Evolutionary conservation across 768 basidiomycete genomes (phyloP).

Genomic region (Pleurotus giganteus): DNA sequence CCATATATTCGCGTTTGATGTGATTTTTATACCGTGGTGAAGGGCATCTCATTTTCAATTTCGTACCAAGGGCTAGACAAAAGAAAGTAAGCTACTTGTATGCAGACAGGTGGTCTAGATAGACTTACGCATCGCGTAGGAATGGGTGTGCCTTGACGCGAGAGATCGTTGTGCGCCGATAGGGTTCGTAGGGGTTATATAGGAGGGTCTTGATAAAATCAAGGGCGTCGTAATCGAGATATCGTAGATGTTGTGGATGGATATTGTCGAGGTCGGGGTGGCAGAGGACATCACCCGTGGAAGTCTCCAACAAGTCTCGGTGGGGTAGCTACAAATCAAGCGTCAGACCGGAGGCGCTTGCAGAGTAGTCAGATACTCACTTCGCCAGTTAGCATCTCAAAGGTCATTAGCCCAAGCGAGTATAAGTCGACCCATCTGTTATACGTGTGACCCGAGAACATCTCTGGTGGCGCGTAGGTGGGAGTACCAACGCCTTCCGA

Average conservation of each 20-base stretch:
- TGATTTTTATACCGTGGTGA: not conserved
- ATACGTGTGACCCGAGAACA: not conserved
- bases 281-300: not conserved
- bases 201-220: slow-evolving; percentile 2
- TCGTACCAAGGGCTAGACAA: slow-evolving; percentile 3
- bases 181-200: not conserved
- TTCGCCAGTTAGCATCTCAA: not conserved
- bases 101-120: not conserved
- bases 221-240: not conserved
- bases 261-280: not conserved
- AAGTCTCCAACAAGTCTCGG: not conserved
- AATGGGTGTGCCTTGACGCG: slow-evolving; percentile 1
- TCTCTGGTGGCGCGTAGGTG: not conserved
- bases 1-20: no score
- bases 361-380: not conserved
- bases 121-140: slow-evolving; percentile 5
- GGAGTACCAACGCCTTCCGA: not conserved
- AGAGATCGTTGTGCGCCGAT: not conserved
- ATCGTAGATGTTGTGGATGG: not conserved
- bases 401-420: not conserved
- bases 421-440: not conserved
- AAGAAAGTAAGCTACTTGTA: not conserved
- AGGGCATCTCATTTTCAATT: slow-evolving; percentile 5
- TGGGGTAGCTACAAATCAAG: not conserved
- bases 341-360: not conserved